Percentiles rank a stretch among this genome's conserved stretches.
phyloP scores from a whole-genome alignment of 257 asterid genomes.

The Capsicum chinense region DNA sequence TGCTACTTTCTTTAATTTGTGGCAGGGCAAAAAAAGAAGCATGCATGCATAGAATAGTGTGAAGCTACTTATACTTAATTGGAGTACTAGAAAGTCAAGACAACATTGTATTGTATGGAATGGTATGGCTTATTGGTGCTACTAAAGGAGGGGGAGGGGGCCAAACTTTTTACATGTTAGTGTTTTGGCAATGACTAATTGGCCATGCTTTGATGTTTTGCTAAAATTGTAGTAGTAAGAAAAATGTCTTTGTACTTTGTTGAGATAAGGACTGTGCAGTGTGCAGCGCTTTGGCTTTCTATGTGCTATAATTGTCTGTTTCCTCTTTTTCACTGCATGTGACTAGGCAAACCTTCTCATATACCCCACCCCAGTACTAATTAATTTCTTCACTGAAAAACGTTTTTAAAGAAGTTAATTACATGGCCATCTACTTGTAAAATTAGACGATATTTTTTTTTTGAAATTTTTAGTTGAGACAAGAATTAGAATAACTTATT shows the following conservation, averaged over 20 bases:
- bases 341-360: constrained; percentile 15
- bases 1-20: constrained; percentile 3
- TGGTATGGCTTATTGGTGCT: constrained; percentile 11
- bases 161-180: constrained; percentile 18
- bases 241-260: constrained; percentile 23
- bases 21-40: not conserved
- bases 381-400: not conserved
- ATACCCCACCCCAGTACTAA: constrained; percentile 15
- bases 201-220: constrained; percentile 39
- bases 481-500: no score
- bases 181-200: constrained; percentile 22
- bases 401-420: not conserved
- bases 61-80: not conserved
- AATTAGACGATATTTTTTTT: no score
- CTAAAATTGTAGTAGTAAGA: not conserved
- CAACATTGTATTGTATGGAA: constrained; percentile 29
- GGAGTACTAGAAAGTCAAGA: not conserved
- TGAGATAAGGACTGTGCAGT: constrained; percentile 24
- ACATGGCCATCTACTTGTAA: no score
- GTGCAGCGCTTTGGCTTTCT: constrained; percentile 37
- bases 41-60: constrained; percentile 14
- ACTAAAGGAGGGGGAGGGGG: not conserved
- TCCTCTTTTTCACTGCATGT: constrained; percentile 36
- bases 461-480: no score
- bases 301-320: constrained; percentile 38